These are phyloP conservation scores for Aspergillus bertholletiae DNA, from an alignment of 495 filamentous ascomycete genomes.

Conservation along the genomic window DNA sequence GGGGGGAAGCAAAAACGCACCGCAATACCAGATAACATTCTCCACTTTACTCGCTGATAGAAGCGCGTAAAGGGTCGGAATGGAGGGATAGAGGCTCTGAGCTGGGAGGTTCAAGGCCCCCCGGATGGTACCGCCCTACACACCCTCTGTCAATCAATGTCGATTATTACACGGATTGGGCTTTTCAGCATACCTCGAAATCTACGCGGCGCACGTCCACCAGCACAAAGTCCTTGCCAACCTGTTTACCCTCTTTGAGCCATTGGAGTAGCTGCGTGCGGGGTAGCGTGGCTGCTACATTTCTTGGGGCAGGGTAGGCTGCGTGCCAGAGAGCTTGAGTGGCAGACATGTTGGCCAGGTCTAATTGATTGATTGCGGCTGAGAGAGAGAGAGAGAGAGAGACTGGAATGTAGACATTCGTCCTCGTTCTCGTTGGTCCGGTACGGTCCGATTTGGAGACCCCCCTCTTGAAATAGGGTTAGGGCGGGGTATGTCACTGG, in stretches of 20 bases:
- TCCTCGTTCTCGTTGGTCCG: not conserved
- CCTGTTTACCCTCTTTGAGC: conserved; percentile 31
- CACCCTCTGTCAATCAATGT: not conserved
- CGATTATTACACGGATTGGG: not conserved
- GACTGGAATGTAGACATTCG: not conserved
- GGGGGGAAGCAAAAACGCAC: conserved; percentile 50
- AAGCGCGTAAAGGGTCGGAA: conserved; percentile 55
- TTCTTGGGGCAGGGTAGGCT: conserved; percentile 37
- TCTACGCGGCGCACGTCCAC: conserved; percentile 62
- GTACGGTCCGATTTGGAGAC: not conserved
- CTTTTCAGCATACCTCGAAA: conserved; percentile 48
- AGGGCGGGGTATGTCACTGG: not conserved
- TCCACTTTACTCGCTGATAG: conserved; percentile 46
- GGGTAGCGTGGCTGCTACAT: conserved; percentile 26
- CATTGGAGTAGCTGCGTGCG: conserved; percentile 36
- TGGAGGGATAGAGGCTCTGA: conserved; percentile 57
- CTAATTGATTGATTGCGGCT: not conserved
- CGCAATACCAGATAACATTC: conserved; percentile 65
- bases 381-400: too few species aligned
- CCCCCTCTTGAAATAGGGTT: not conserved
- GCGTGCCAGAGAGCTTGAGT: conserved; percentile 39
- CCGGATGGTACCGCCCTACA: conserved; percentile 64
- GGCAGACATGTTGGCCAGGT: not conserved
- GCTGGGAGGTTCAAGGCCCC: conserved; percentile 70
- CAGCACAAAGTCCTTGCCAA: conserved; percentile 53